phyloP scores from a whole-genome alignment of 306 rosid species.

The Ochetophila trinervis region DNA sequence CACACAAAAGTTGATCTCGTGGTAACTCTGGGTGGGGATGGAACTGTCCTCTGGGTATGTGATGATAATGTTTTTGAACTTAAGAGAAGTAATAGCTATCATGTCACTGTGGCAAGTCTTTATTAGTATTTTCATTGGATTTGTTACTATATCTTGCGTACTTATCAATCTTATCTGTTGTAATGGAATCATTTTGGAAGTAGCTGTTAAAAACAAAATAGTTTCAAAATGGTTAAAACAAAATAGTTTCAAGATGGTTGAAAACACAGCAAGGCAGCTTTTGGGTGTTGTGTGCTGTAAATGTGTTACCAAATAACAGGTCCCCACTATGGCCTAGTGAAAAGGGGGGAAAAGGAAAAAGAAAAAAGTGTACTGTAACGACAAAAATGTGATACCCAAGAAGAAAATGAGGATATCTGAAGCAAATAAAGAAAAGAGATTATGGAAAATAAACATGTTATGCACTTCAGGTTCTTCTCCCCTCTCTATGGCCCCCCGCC shows the following conservation, averaged over 20 bases:
- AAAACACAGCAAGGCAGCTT: background rate
- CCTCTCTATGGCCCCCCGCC: too few species aligned
- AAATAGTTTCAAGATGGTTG: background rate
- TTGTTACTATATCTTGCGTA: background rate
- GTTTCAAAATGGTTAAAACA: background rate
- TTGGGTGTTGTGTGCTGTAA: too few species aligned
- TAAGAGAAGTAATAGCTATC: background rate
- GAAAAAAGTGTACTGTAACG: too few species aligned
- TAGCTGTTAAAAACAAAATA: background rate
- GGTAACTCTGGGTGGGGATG: constrained; percentile 96
- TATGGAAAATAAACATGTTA: too few species aligned
- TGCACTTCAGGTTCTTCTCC: too few species aligned
- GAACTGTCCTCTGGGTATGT: constrained; percentile 95
- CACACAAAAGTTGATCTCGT: constrained; percentile 91
- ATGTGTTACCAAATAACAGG: too few species aligned
- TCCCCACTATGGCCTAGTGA: too few species aligned
- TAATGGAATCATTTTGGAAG: background rate
- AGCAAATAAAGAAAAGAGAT: too few species aligned
- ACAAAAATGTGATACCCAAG: too few species aligned
- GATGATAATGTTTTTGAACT: constrained; percentile 7
- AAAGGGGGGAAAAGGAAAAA: too few species aligned
- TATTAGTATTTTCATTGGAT: background rate
- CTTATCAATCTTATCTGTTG: background rate
- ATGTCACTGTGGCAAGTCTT: background rate
- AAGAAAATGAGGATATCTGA: too few species aligned